These are phyloP conservation scores for Euptelea pleiosperma DNA, from an alignment of 164 flowering plant genomes.

Conservation along the genomic window DNA sequence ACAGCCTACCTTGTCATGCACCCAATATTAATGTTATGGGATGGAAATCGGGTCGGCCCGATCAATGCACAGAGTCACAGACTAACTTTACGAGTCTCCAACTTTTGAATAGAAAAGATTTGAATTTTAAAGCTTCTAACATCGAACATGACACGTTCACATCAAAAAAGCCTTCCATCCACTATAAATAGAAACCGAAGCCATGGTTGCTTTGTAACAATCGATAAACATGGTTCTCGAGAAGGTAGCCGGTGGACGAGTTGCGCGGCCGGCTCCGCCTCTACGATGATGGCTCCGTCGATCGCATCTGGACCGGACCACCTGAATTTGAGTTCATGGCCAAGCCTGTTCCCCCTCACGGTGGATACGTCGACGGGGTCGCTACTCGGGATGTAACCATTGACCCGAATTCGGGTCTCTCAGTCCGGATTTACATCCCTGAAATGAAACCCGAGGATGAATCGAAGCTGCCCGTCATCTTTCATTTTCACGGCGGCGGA, in stretches of 20 bases:
- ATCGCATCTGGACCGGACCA: conserved; percentile 72
- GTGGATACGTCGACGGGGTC: conserved; percentile 51
- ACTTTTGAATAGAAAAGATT: no score
- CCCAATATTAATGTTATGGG: no score
- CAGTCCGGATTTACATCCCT: conserved; percentile 56
- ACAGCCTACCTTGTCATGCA: no score
- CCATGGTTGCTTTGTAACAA: no score
- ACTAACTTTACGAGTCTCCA: no score
- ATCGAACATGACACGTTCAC: no score
- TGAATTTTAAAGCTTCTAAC: no score
- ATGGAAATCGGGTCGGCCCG: no score
- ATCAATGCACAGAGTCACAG: no score
- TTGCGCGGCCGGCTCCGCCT: conserved; percentile 71
- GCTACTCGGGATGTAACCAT: conserved; percentile 42
- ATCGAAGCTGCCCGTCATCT: conserved; percentile 48
- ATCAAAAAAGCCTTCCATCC: no score
- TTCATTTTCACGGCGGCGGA: conserved; percentile 89
- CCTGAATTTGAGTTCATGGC: conserved; percentile 56
- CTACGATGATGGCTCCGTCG: conserved; percentile 63
- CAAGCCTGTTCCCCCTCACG: conserved; percentile 48
- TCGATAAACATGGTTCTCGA: conserved; percentile 8
- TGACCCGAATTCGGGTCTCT: conserved; percentile 28
- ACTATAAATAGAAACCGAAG: no score
- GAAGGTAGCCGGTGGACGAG: conserved; percentile 40
- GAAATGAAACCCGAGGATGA: conserved; percentile 19